These are phyloP conservation scores for Zoysia matrella DNA, from an alignment of 202 grass and related monocot species.

Conservation along the genomic window DNA sequence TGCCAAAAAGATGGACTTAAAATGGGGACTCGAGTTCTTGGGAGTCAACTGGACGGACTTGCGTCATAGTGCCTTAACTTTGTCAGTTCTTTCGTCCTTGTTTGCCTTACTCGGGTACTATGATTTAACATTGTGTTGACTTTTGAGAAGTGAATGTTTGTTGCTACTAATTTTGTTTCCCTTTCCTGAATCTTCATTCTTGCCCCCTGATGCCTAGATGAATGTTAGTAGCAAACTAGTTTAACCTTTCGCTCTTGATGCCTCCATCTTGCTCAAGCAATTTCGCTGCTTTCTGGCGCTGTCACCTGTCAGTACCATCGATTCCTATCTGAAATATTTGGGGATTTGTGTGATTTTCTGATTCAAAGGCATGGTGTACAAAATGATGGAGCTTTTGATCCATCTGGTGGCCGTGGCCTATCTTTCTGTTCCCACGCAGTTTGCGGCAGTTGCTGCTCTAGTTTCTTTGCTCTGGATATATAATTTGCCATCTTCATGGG, in stretches of 20 bases:
- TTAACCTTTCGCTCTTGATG: not conserved
- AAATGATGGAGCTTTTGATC: not conserved
- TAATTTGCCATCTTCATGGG: too few species aligned
- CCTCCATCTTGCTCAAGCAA: constrained; percentile 8
- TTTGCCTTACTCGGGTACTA: constrained; percentile 37
- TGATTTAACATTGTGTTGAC: constrained; percentile 50
- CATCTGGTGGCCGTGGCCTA: too few species aligned
- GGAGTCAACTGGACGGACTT: not conserved
- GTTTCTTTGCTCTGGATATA: too few species aligned
- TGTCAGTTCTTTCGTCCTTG: constrained; percentile 13
- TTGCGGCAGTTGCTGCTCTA: too few species aligned
- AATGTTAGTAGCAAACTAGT: not conserved
- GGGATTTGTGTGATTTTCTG: not conserved
- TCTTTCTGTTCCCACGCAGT: too few species aligned
- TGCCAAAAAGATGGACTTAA: constrained; percentile 64
- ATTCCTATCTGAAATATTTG: not conserved
- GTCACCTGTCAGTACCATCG: not conserved
- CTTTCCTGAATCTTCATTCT: not conserved
- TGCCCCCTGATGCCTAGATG: not conserved
- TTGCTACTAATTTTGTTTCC: not conserved
- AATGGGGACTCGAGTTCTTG: constrained; percentile 40
- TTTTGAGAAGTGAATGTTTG: constrained; percentile 36
- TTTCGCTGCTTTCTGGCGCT: not conserved
- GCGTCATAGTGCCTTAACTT: constrained; percentile 25
- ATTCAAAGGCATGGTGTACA: not conserved